Percentiles rank a stretch among this genome's conserved stretches.
Conservation (phyloP, 176 grass and related monocot genomes). For the Carex myosuroides region DNA sequence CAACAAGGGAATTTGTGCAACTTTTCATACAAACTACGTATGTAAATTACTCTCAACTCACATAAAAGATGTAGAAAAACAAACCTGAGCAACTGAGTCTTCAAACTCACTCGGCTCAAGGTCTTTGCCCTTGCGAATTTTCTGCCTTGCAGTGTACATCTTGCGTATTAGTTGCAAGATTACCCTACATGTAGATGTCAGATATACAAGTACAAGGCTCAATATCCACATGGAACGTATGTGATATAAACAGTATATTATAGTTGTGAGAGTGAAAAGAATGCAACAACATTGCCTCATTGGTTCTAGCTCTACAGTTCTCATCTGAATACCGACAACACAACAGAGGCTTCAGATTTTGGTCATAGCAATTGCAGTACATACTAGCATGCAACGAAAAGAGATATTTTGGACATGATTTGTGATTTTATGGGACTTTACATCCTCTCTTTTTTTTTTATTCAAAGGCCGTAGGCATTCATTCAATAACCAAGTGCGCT, state of each 20-base stretch:
- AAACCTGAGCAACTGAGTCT: slow-evolving; percentile 89
- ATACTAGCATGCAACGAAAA: not conserved
- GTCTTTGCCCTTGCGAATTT: slow-evolving; percentile 97
- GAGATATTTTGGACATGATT: not conserved
- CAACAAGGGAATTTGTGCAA: not conserved
- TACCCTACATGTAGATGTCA: not conserved
- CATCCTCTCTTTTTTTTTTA: not conserved
- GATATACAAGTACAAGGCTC: not conserved
- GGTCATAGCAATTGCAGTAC: not conserved
- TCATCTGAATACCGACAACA: not conserved
- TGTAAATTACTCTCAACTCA: not conserved
- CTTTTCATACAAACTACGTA: not conserved
- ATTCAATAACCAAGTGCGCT: too few relatives aligned
- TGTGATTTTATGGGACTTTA: too few relatives aligned
- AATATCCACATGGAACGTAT: not conserved
- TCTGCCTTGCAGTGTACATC: slow-evolving; percentile 97
- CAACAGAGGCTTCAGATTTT: not conserved
- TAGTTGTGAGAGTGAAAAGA: not conserved
- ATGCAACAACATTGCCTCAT: not conserved
- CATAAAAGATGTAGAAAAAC: not conserved
- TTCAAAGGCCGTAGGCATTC: too few relatives aligned
- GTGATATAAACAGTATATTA: not conserved
- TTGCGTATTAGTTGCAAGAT: not conserved
- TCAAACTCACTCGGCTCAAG: slow-evolving; percentile 82
- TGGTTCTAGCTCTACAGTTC: not conserved